Evolutionary conservation across 2,329 filamentous ascomycete genomes (phyloP).

Genomic region (Helminthosporium solani): DNA sequence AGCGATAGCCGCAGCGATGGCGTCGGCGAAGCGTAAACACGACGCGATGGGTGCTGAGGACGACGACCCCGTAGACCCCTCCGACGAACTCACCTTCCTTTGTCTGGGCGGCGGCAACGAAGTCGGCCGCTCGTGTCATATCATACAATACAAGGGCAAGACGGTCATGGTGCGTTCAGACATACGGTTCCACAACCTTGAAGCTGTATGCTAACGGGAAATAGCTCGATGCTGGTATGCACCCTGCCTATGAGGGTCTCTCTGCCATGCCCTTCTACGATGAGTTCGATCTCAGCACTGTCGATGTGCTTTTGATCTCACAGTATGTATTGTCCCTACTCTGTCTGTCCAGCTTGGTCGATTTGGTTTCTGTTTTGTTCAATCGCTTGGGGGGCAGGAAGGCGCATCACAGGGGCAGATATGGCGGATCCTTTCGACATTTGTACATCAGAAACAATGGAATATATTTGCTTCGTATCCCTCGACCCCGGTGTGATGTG

Average conservation of each 20-base stretch:
- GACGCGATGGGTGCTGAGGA: constrained; percentile 72
- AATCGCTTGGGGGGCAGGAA: constrained; percentile 16
- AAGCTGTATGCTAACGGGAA: constrained; percentile 21
- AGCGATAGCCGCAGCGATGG: constrained; percentile 57
- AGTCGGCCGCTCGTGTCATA: constrained; percentile 94
- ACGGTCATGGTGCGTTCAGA: constrained; percentile 92
- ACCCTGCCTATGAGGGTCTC: constrained; percentile 92
- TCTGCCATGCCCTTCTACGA: constrained; percentile 96
- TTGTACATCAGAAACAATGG: constrained; percentile 45
- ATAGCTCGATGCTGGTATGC: constrained; percentile 94
- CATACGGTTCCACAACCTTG: neutral
- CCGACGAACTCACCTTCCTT: constrained; percentile 92
- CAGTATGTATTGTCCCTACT: constrained; percentile 72
- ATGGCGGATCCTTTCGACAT: constrained; percentile 20
- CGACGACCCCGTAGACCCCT: constrained; percentile 87
- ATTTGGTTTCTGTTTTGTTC: constrained; percentile 16
- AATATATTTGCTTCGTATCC: constrained; percentile 41
- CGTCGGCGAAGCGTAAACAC: constrained; percentile 82
- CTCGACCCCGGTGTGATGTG: constrained; percentile 42
- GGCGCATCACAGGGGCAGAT: constrained; percentile 39
- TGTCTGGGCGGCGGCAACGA: constrained; percentile 95
- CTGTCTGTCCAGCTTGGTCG: neutral
- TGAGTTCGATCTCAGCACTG: constrained; percentile 95
- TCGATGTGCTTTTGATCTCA: constrained; percentile 96
- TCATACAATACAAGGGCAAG: constrained; percentile 98